Base-by-base conservation (phyloP, 169 alveolate genomes). In the Cryptosporidium sp. region DNA sequence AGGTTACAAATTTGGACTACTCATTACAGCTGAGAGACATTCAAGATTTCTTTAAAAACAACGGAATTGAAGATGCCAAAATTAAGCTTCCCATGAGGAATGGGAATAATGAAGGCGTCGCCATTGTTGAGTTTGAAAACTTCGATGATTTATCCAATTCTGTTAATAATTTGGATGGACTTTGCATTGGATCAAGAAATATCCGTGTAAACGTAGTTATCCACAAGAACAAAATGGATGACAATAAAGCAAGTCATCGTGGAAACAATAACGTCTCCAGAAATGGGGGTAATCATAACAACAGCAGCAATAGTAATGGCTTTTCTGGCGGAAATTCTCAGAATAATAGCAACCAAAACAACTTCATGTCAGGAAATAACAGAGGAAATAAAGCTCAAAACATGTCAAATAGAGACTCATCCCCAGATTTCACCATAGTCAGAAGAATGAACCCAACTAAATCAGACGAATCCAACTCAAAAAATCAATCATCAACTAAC, bases 61-160 rank as follows among this genome's bases (percentile, higher is more conserved):
- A 80, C 21, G 41, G 51, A 41, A 80, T 80, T 37, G 67, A 33
- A 21, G 70, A 59, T 41, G 35, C 45, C 52, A 80, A 59, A n/a
- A 48, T 80, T 29, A 80, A 80, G 29, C 89, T 80, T 43, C 75
- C 89, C 12, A 80, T 39, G 48, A 80, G 75, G 62, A 65, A 65
- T 65, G 89, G 89, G 3, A 80, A 26, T 80, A 80, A 80, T 59
- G 89, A 80, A 21, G 89, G 89, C 0, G 48, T 65, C 5, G 89
- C 89, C 12, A 80, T 35, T 18, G 62, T 80, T 65, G 89, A 80
- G 70, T 80, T 80, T 59, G 74, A 55, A 61, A 80, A 80, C 51
- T 80, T 62, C 62, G 71, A 61, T 4, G 89, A 80, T 9, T 43
- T 80, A 10, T 59, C 73, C 29, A 80, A 39, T 45, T 43, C 75